These are phyloP conservation scores for Lyophyllum decastes DNA, from an alignment of 768 basidiomycete species.

Conservation along the genomic window DNA sequence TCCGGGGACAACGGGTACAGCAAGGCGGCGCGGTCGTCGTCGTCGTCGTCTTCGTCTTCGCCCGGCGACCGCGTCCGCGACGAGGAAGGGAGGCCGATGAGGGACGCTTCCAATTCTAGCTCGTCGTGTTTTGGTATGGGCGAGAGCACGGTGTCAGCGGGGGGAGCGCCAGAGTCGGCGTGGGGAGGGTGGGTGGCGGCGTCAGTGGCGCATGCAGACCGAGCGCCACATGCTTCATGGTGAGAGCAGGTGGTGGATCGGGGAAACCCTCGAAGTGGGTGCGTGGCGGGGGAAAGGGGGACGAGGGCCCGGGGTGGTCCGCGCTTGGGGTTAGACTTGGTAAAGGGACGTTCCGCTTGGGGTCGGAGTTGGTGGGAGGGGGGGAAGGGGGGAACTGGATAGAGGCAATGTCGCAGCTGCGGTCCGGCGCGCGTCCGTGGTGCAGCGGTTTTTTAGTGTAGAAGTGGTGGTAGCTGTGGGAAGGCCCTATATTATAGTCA, in stretches of 20 bases:
- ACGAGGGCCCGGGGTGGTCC: no score
- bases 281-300: no score
- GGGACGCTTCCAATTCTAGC: conserved; percentile 10
- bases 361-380: conserved; percentile 25
- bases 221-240: conserved; percentile 27
- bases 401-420: background rate
- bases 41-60: background rate
- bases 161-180: conserved; percentile 35
- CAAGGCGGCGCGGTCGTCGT: background rate
- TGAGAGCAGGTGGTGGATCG: conserved; percentile 30
- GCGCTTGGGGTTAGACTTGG: conserved; percentile 15
- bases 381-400: conserved; percentile 23
- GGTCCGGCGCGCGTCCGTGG: background rate
- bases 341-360: conserved; percentile 26
- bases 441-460: conserved; percentile 1
- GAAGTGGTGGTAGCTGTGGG: background rate
- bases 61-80: conserved; percentile 1
- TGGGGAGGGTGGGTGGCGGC: conserved; percentile 44
- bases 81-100: conserved; percentile 2
- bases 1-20: conserved; percentile 19
- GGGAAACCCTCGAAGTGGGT: conserved; percentile 26
- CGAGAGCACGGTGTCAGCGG: conserved; percentile 28
- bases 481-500: conserved; percentile 12
- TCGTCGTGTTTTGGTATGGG: conserved; percentile 14
- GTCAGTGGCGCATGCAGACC: conserved; percentile 30